Conservation (phyloP, 2,329 filamentous ascomycete species). For the Calonectria hawksworthii region DNA sequence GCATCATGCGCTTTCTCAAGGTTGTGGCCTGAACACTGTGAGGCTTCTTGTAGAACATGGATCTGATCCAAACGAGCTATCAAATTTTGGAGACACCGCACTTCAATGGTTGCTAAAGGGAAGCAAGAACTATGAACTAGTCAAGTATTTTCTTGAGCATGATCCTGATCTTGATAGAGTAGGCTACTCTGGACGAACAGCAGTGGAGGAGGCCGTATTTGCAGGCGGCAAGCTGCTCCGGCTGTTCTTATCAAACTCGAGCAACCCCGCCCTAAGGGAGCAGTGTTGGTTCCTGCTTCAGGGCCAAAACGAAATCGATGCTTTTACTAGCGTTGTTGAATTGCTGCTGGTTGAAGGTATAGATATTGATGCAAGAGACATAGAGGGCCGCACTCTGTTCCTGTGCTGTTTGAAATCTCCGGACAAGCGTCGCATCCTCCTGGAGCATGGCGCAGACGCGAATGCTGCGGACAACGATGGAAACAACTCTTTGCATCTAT, state of each 20-base stretch:
- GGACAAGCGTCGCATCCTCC: not conserved
- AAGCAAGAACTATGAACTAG: slow-evolving; percentile 1
- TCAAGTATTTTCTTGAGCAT: slow-evolving; percentile 32
- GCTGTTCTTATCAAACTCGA: slow-evolving; percentile 25
- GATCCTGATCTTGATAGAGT: slow-evolving; percentile 28
- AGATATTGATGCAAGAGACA: slow-evolving; percentile 23
- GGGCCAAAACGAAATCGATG: accelerated
- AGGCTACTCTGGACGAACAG: not conserved
- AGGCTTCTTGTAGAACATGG: slow-evolving; percentile 33
- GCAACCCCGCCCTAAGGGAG: not conserved
- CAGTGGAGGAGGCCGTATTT: not conserved
- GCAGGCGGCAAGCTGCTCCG: slow-evolving; percentile 2
- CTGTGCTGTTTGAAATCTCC: slow-evolving; percentile 15
- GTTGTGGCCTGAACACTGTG: slow-evolving; percentile 7
- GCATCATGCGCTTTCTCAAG: not conserved
- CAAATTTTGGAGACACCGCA: too few relatives aligned
- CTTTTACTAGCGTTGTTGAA: slow-evolving; percentile 23
- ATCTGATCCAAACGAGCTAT: slow-evolving; percentile 20
- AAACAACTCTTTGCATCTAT: slow-evolving; percentile 33
- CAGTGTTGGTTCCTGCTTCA: slow-evolving; percentile 33
- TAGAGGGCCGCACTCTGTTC: slow-evolving; percentile 29
- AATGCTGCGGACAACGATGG: slow-evolving; percentile 18
- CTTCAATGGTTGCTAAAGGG: too few relatives aligned
- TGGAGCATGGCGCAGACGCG: slow-evolving; percentile 19
- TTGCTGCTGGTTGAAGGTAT: slow-evolving; percentile 30